A percentile compares a stretch with the other conserved stretches of the same genome.
Evolutionary conservation across 108 stramenopile species (phyloP).

Genomic region (Parietichytrium sp.): DNA sequence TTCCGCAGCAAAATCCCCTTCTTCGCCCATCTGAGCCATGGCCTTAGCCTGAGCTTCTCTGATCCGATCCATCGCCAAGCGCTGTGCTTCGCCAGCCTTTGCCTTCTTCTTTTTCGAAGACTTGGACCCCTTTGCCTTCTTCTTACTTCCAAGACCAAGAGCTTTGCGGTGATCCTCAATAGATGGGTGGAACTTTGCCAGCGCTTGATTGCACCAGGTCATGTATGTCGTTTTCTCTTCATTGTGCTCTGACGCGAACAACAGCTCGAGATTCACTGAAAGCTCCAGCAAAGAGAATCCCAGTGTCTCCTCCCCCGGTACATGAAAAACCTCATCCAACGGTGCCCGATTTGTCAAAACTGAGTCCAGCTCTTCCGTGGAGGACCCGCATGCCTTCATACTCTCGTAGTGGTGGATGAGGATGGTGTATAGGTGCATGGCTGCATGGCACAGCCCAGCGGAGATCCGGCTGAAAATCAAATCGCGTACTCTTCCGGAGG

Average conservation of each 20-base stretch:
- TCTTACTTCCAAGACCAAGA: background rate
- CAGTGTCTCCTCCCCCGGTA: background rate
- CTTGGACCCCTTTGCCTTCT: background rate
- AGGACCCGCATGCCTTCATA: no score
- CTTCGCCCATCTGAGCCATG: background rate
- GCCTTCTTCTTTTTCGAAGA: background rate
- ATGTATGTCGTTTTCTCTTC: background rate
- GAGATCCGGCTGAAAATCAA: background rate
- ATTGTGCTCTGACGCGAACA: background rate
- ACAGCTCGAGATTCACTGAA: background rate
- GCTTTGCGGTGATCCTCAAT: background rate
- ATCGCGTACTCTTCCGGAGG: background rate
- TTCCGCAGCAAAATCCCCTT: background rate
- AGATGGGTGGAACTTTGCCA: background rate
- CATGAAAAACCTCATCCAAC: background rate
- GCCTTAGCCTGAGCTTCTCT: constrained; percentile 12
- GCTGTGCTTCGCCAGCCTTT: background rate
- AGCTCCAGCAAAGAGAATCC: background rate
- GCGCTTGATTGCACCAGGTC: background rate
- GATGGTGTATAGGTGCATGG: background rate
- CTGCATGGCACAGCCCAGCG: background rate
- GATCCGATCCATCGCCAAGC: constrained; percentile 2
- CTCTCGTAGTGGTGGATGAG: constrained; percentile 18
- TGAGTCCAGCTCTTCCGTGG: no score
- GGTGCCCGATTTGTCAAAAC: no score